These are phyloP conservation scores for Hippophae rhamnoides DNA, from an alignment of 306 rosid species.

Conservation along the genomic window DNA sequence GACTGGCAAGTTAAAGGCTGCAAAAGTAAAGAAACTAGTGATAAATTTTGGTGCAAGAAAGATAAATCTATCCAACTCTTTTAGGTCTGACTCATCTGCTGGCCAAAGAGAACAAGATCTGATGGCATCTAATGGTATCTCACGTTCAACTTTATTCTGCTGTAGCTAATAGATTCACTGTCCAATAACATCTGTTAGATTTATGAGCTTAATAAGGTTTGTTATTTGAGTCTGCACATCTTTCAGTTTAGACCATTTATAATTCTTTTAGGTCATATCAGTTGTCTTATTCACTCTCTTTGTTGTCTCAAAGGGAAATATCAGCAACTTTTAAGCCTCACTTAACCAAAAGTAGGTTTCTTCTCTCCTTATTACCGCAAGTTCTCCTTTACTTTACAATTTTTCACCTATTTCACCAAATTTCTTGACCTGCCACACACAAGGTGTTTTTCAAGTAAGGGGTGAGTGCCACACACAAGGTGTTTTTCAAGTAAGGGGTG, in stretches of 20 bases:
- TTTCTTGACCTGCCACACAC: no score
- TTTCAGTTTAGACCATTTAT: background rate
- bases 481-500: no score
- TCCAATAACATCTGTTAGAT: background rate
- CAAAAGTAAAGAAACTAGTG: conserved; percentile 81
- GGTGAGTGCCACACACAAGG: no score
- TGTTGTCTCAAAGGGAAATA: background rate
- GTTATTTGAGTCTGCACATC: background rate
- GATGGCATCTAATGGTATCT: conserved; percentile 49
- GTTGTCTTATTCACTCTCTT: background rate
- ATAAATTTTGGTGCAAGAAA: conserved; percentile 83
- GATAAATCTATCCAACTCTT: conserved; percentile 74
- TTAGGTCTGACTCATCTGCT: conserved; percentile 75
- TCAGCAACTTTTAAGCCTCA: background rate
- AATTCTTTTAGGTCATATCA: no score
- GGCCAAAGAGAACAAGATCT: conserved; percentile 68
- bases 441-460: no score
- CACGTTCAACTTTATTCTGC: background rate
- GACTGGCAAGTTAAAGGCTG: conserved; percentile 43
- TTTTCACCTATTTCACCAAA: no score
- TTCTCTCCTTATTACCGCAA: no score
- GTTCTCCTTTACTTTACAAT: no score
- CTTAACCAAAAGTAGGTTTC: no score
- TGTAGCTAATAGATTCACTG: background rate
- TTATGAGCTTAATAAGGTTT: background rate